phyloP scores from a whole-genome alignment of 441 rosid species.

The Iberis amara region DNA sequence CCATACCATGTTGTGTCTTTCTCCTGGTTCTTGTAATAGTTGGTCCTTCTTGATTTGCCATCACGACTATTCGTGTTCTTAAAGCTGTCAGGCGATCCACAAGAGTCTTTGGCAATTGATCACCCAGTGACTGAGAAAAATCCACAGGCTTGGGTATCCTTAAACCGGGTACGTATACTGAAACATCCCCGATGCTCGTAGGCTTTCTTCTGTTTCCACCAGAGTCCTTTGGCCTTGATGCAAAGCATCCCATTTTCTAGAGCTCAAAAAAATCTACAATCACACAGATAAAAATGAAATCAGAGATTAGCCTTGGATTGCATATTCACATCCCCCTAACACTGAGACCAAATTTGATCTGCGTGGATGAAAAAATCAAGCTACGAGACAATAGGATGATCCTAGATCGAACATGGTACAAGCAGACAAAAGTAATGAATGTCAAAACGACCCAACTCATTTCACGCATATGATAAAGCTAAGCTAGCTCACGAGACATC shows the following conservation, averaged over 20 bases:
- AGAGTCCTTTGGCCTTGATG: conserved; percentile 66
- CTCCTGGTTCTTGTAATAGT: conserved; percentile 84
- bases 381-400: conserved; percentile 29
- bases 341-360: conserved; percentile 17
- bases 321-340: not conserved
- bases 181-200: conserved; percentile 76
- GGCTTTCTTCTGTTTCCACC: conserved; percentile 78
- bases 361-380: too few species aligned
- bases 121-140: conserved; percentile 65
- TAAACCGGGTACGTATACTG: conserved; percentile 86
- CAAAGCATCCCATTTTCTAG: conserved; percentile 78
- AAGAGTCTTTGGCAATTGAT: conserved; percentile 61
- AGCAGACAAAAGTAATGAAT: conserved; percentile 36
- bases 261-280: conserved; percentile 33
- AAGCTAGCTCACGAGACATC: conserved; percentile 51
- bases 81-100: conserved; percentile 76
- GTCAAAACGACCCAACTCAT: conserved; percentile 39
- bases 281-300: conserved; percentile 27
- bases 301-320: not conserved
- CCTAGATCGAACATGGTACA: conserved; percentile 25
- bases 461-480: conserved; percentile 30
- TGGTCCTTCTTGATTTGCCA: conserved; percentile 97
- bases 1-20: conserved; percentile 90
- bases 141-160: conserved; percentile 86
- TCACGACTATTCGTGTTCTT: conserved; percentile 85